Conservation (phyloP, 2,329 filamentous ascomycete species). For the Pezicula radicicola region DNA sequence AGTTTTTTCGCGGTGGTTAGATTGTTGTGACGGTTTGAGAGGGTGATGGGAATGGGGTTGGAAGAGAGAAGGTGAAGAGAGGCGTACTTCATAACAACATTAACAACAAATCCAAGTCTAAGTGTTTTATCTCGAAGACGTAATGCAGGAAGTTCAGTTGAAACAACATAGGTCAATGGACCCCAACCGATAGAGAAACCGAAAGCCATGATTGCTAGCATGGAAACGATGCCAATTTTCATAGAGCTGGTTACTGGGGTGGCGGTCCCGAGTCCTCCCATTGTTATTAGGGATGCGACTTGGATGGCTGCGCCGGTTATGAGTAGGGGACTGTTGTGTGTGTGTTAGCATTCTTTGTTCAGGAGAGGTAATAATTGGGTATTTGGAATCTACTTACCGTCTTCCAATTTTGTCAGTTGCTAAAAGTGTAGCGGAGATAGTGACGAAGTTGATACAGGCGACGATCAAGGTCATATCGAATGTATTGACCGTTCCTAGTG, state of each 20-base stretch:
- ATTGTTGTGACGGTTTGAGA: no score
- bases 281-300: not conserved
- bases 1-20: constrained; percentile 1
- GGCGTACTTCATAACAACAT: constrained; percentile 1
- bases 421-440: not conserved
- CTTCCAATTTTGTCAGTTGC: not conserved
- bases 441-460: not conserved
- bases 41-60: not conserved
- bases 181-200: constrained; percentile 1
- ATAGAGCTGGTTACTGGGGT: not conserved
- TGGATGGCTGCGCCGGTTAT: not conserved
- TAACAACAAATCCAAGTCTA: not conserved
- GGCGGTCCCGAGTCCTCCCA: constrained; percentile 3
- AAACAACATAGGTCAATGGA: constrained; percentile 16
- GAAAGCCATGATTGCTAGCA: not conserved
- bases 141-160: constrained; percentile 18
- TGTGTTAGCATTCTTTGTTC: not conserved
- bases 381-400: not conserved
- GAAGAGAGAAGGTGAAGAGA: not conserved
- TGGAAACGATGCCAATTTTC: constrained; percentile 2
- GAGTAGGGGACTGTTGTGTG: not conserved
- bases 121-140: constrained; percentile 1
- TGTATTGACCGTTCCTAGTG: constrained; percentile 18
- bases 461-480: constrained; percentile 16
- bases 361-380: not conserved